Conservation (phyloP, 2,329 filamentous ascomycete genomes). For the Gaeumannomyces sp. region DNA sequence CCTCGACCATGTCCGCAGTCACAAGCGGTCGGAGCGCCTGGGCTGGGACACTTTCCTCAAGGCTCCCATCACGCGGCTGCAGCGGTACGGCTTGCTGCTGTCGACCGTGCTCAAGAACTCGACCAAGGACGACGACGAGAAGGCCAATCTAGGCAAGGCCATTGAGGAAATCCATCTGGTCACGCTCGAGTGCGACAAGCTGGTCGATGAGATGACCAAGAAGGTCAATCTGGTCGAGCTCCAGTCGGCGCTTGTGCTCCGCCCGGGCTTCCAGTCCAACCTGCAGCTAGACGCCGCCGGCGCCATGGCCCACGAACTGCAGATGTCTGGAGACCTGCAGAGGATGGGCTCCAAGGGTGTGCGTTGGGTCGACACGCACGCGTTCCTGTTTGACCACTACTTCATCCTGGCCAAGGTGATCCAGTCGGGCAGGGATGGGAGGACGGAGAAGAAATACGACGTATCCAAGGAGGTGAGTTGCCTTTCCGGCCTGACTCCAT, state of each 20-base stretch:
- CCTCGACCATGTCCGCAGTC: conserved; percentile 69
- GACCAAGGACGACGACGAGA: conserved; percentile 79
- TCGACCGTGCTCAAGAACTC: conserved; percentile 80
- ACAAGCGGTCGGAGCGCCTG: conserved; percentile 74
- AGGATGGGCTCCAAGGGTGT: conserved; percentile 84
- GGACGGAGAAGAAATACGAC: conserved; percentile 79
- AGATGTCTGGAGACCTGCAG: conserved; percentile 84
- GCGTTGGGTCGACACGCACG: conserved; percentile 89
- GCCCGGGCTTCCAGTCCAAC: conserved; percentile 82
- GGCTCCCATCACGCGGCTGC: conserved; percentile 83
- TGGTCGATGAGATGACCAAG: conserved; percentile 86
- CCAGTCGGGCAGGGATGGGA: conserved; percentile 55
- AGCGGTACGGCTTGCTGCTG: conserved; percentile 81
- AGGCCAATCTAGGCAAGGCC: conserved; percentile 72
- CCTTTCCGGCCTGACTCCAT: conserved; percentile 4
- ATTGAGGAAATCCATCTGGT: conserved; percentile 89
- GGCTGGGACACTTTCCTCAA: conserved; percentile 96
- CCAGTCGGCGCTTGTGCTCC: conserved; percentile 72
- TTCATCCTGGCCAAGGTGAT: conserved; percentile 83
- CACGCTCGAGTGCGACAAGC: conserved; percentile 82
- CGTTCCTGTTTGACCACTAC: conserved; percentile 93
- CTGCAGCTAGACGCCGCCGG: conserved; percentile 93
- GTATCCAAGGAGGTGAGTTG: conserved; percentile 74
- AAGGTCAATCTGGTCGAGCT: conserved; percentile 86
- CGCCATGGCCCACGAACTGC: conserved; percentile 60